Conservation (phyloP, 257 asterid species). For the Fraxinus excelsior region DNA sequence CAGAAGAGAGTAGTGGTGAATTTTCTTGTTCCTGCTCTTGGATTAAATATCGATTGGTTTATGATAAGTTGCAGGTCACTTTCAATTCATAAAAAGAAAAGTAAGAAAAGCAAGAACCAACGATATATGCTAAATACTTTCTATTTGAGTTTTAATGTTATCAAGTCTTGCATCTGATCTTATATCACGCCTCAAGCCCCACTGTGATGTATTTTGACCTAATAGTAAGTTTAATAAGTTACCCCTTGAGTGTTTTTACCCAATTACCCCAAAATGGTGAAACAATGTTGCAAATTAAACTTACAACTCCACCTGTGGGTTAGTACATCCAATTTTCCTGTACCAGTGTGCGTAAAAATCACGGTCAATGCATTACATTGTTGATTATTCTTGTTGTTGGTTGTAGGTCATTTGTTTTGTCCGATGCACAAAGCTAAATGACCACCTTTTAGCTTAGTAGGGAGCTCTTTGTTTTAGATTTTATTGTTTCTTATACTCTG, state of each 20-base stretch:
- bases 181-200: background rate
- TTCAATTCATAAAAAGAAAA: background rate
- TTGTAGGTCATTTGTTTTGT: slow-evolving; percentile 14
- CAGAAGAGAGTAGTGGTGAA: background rate
- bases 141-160: background rate
- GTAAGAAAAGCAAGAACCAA: background rate
- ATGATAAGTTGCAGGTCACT: background rate
- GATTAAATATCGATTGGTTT: background rate
- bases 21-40: background rate
- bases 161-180: slow-evolving; percentile 6
- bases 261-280: background rate
- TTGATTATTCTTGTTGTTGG: background rate
- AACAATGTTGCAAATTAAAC: background rate
- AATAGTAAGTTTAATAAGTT: background rate
- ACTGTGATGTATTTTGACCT: background rate
- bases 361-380: background rate
- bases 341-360: background rate
- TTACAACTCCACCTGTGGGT: background rate
- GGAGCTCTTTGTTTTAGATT: slow-evolving; percentile 14
- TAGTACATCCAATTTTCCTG: slow-evolving; percentile 1
- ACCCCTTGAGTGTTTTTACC: background rate
- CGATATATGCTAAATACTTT: background rate
- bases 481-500: slow-evolving; percentile 15
- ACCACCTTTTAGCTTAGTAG: background rate
- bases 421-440: background rate